Evolutionary conservation across 2,329 filamentous ascomycete genomes (phyloP), one percentile per base, ranked within the genome.

Genomic region (Ceratocystis albifundus): DNA sequence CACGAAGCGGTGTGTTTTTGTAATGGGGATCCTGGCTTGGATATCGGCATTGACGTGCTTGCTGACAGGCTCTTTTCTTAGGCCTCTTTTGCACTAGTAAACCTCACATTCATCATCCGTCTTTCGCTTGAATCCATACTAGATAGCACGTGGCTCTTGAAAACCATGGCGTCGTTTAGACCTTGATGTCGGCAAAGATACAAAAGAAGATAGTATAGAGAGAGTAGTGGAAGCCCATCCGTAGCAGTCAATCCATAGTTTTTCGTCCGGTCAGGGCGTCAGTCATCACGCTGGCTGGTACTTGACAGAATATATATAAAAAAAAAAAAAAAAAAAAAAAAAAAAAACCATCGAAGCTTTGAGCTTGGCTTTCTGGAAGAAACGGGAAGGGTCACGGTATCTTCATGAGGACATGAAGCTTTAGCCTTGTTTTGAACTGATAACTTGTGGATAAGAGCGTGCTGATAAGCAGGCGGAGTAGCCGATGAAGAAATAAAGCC

Each of bases 11-110:
- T 59, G 55, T 59, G 28, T 15, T 15, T 28, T 20, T 59, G 55
- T 2, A 36, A 59, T 59, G 55, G 55, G 55, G 55, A 59, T 59
- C 53, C 53, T 28, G 53, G 53, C 53, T 41, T 41, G 36, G 36
- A 59, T 32, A 17, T 7, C 10, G 10, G 4, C 28, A 6, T n/a
- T 15, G 25, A 12, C 36, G 10, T 17, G 25, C 10, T 17, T 22
- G 25, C 10, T 30, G 30, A 22, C 48, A 20, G 20, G 20, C 22
- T 12, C 25, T 25, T 57, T 30, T 32, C 20, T 15, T 57, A 30
- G 53, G 53, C 53, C 15, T 12, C 6, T 15, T 22, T 32, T 30
- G 25, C n/a, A 15, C 30, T 25, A 17, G 22, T 17, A 30, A 30
- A 7, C 53, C 36, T 12, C 36, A 15, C 36, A 36, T 36, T 41